Base-by-base conservation (phyloP, 2,329 filamentous ascomycete genomes). In the Elsinoe australis region DNA sequence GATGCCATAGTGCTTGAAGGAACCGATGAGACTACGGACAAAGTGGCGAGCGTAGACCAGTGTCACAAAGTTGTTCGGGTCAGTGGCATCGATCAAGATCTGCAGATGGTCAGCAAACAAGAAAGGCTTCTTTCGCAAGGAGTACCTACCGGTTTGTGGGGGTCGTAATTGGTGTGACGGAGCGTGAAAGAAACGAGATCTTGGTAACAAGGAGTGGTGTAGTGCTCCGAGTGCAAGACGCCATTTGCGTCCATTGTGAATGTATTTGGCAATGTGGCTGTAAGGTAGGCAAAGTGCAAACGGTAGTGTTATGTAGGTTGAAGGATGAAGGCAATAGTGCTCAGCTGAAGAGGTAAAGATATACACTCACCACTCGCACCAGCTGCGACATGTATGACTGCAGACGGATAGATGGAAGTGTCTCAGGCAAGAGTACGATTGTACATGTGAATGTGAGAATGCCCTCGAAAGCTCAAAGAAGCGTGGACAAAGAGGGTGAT, bases 41-140 rank as follows among this genome's bases (percentile, higher is more conserved):
- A 61, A 44, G 15, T 53, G 19, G 22, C 53, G 36, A n/a, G 60
- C 61, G 36, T 6, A 51, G 34, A 19, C 52, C 51, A 29, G 54
- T 18, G 38, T 55, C 29, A 64, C 52, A 35, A 26, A 51, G 5
- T 59, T 56, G 17, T 47, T 39, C 8, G 56, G 54, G 28, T 61
- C 45, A 14, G 51, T 51, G 29, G 59, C 57, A 52, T 65, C 62
- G 44, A 64, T 57, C n/a, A 65, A 53, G 22, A 64, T 47, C 50
- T 56, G 35, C 15, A 33, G 33, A 14, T 29, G 10, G 21, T 50
- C 42, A 49, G 53, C 50, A 28, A 10, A 29, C 21, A n/a, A 55
- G 36, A 14, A 51, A 19, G n/a, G 2, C 17, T 5, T 29, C 15
- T 14, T n/a, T 32, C 17, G 26, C 14, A 51, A 10, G 52, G 53